Evolutionary conservation across 1,284 basidiomycete species (phyloP), one percentile per base, ranked within the genome.

Genomic region (Laetiporus sulphureus): DNA sequence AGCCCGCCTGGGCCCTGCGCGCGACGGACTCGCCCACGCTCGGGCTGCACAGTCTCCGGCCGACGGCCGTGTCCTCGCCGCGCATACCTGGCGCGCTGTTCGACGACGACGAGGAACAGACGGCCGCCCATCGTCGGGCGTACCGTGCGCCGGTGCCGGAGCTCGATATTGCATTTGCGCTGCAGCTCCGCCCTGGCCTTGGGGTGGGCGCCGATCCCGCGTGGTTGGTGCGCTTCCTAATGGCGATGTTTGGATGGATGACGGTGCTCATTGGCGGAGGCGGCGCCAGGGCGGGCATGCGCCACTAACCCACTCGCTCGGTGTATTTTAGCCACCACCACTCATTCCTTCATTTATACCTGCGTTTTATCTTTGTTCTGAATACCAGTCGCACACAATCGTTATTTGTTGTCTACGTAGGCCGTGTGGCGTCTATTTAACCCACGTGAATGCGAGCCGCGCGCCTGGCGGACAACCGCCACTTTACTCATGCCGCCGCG

Each of bases 191-290:
- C 19, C 80, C 80, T 7, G 79, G 81, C 2, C 59, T 83, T 19
- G 79, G 80, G 24, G 56, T 73, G 12, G 76, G 79, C 35, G 77
- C 82, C 18, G 84, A 87, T 52, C 72, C 81, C 8, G 83, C 83
- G 24, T 87, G 83, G 83, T 72, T 85, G 65, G 79, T 86, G 36
- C 65, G 81, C 42, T 85, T 85, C 58, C 58, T 87, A 59, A 83
- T 87, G 79, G 69, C 79, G 19, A 72, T 85, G 59, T 86, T 83
- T 58, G 84, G 83, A 11, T 87, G 84, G 84, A 71, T 87, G 52
- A 70, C 75, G 22, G 67, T 81, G 31, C 48, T 68, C 18, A 52
- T 68, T 11, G 60, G 63, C 7, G 62, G 64, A 12, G 44, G 51
- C 27, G 38, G 47, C 6, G 8, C 34, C 15, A 12, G 36, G 35